These are phyloP conservation scores for Gossypioides kirkii DNA, from an alignment of 345 rosid genomes.

Conservation along the genomic window DNA sequence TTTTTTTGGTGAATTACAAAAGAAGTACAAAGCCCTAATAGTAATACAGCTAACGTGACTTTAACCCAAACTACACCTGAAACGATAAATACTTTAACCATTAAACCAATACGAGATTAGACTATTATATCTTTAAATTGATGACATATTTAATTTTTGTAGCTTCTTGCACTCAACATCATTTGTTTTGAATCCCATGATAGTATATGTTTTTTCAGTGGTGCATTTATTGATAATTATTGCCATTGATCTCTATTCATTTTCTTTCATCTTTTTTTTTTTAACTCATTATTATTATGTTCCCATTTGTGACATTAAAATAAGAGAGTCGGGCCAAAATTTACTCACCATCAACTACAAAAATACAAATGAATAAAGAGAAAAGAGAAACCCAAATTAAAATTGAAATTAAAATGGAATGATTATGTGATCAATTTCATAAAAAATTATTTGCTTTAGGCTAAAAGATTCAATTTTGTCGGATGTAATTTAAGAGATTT, in stretches of 20 bases:
- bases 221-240: slow-evolving; percentile 27
- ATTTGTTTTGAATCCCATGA: slow-evolving; percentile 46
- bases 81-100: too few relatives aligned
- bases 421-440: slow-evolving; percentile 25
- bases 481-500: slow-evolving; percentile 26
- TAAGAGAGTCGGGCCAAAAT: slow-evolving; percentile 11
- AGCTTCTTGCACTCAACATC: slow-evolving; percentile 49
- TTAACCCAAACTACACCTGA: too few relatives aligned
- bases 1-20: too few relatives aligned
- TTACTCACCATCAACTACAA: slow-evolving; percentile 26
- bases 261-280: slow-evolving; percentile 20
- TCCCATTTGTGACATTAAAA: slow-evolving; percentile 5
- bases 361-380: slow-evolving; percentile 17
- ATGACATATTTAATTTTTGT: slow-evolving; percentile 44
- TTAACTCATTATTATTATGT: neutral
- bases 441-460: slow-evolving; percentile 18
- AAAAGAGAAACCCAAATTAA: neutral
- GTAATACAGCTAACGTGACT: too few relatives aligned
- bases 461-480: slow-evolving; percentile 34
- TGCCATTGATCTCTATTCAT: slow-evolving; percentile 52
- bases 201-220: slow-evolving; percentile 32
- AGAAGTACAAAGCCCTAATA: too few relatives aligned
- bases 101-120: too few relatives aligned
- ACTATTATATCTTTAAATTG: neutral
- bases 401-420: slow-evolving; percentile 2